Percentiles rank a stretch among this genome's conserved stretches.
Evolutionary conservation across 106 monocot species (phyloP).

Genomic region (Ottelia alismoides): DNA sequence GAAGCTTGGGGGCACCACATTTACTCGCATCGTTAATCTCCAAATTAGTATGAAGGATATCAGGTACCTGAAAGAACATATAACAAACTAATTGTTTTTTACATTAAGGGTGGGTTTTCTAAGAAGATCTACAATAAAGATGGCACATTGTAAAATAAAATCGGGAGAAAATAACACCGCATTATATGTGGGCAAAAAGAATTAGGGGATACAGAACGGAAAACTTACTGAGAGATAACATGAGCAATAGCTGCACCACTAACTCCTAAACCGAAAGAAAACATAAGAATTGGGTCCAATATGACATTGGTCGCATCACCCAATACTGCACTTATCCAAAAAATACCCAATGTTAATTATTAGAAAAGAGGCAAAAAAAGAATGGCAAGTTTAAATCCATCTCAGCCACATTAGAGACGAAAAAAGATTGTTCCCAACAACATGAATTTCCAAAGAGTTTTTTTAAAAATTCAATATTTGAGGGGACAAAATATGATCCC

Average conservation of each 20-base stretch:
- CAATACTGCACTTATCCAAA: conserved; percentile 33
- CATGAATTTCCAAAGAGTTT: no score
- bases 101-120: no score
- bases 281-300: conserved; percentile 80
- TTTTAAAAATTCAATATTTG: no score
- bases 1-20: conserved; percentile 54
- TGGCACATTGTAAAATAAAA: no score
- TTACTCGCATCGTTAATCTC: conserved; percentile 35
- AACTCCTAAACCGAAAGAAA: conserved; percentile 56
- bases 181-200: neutral
- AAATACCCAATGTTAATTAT: neutral
- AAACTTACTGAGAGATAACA: conserved; percentile 87
- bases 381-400: neutral
- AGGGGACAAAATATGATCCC: no score
- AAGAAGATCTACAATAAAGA: no score
- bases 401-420: no score
- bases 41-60: conserved; percentile 62
- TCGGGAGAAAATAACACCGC: no score
- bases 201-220: neutral
- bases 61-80: conserved; percentile 45
- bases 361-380: neutral
- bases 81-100: no score
- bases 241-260: conserved; percentile 87
- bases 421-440: no score
- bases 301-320: conserved; percentile 79